A percentile compares a stretch with the other conserved stretches of the same genome.
Conservation (phyloP, 2,329 filamentous ascomycete genomes). For the Diaporthe ilicicola region DNA sequence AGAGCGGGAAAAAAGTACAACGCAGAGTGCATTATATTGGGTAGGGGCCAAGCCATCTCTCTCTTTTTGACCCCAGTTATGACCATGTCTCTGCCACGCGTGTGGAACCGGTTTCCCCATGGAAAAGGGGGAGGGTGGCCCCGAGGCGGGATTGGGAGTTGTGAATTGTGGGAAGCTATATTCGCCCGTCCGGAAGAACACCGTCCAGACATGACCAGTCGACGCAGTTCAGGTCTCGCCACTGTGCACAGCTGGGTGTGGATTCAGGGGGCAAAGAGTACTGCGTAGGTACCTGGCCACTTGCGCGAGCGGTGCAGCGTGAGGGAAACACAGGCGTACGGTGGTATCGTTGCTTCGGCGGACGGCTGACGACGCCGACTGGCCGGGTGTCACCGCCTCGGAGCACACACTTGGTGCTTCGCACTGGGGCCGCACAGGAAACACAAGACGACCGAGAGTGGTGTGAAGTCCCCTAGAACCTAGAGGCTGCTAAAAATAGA, state of each 20-base stretch:
- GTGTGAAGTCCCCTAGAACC: conserved; percentile 11
- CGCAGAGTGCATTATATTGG: too few species aligned
- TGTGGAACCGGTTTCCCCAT: not conserved
- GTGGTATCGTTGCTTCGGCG: not conserved
- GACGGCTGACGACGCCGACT: conserved; percentile 15
- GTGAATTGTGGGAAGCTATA: not conserved
- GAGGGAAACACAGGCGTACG: not conserved
- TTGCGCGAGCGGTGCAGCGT: not conserved
- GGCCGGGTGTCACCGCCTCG: conserved; percentile 5
- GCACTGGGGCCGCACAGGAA: too few species aligned
- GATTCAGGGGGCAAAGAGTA: not conserved
- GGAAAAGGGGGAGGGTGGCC: not conserved
- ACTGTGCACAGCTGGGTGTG: not conserved
- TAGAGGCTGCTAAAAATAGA: conserved; percentile 24
- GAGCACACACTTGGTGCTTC: not conserved
- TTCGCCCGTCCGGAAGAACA: not conserved
- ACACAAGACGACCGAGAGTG: not conserved
- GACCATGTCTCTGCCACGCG: not conserved
- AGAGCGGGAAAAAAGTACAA: not conserved
- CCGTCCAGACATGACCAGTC: not conserved
- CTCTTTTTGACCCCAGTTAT: not conserved
- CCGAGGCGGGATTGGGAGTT: not conserved
- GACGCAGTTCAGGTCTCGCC: not conserved
- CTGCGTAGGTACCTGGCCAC: not conserved
- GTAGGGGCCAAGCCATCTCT: not conserved